Percentiles rank a stretch among this genome's conserved stretches.
phyloP scores from a whole-genome alignment of 768 basidiomycete species.

The Austroboletus eburneus region DNA sequence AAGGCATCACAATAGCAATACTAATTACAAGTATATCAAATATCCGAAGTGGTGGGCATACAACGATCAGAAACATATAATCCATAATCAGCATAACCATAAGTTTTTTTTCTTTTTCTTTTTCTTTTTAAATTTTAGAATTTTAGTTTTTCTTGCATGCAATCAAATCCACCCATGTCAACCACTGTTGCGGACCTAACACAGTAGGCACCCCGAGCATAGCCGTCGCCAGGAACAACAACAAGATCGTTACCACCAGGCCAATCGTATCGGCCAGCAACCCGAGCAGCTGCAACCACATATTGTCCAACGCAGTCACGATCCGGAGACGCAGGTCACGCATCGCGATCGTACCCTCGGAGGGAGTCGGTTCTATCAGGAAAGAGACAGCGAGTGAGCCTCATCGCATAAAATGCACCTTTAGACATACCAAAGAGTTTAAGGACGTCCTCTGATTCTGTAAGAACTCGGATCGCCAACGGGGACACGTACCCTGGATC shows the following conservation, averaged over 20 bases:
- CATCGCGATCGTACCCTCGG: slow-evolving; percentile 17
- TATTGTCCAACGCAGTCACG: slow-evolving; percentile 20
- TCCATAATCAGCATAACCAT: no score
- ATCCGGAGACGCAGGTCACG: slow-evolving; percentile 22
- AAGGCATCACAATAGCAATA: no score
- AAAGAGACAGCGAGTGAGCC: background rate
- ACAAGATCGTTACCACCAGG: slow-evolving; percentile 11
- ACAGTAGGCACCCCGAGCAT: slow-evolving; percentile 14
- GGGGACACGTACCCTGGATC: slow-evolving; percentile 26
- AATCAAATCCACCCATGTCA: no score
- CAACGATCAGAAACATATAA: no score
- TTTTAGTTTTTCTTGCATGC: no score
- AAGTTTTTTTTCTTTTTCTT: no score
- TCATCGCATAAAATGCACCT: no score
- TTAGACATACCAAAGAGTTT: slow-evolving; percentile 27
- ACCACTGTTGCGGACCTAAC: slow-evolving; percentile 8
- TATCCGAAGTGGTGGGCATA: no score
- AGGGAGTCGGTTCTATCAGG: slow-evolving; percentile 26
- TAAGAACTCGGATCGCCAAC: slow-evolving; percentile 23
- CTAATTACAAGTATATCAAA: no score
- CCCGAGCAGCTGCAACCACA: slow-evolving; percentile 10
- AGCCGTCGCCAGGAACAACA: slow-evolving; percentile 7
- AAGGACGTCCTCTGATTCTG: slow-evolving; percentile 22
- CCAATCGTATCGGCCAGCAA: slow-evolving; percentile 22
- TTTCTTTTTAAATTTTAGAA: no score